phyloP scores from a whole-genome alignment of 2,329 filamentous ascomycete genomes.

The Alternaria novae-zelandiae region DNA sequence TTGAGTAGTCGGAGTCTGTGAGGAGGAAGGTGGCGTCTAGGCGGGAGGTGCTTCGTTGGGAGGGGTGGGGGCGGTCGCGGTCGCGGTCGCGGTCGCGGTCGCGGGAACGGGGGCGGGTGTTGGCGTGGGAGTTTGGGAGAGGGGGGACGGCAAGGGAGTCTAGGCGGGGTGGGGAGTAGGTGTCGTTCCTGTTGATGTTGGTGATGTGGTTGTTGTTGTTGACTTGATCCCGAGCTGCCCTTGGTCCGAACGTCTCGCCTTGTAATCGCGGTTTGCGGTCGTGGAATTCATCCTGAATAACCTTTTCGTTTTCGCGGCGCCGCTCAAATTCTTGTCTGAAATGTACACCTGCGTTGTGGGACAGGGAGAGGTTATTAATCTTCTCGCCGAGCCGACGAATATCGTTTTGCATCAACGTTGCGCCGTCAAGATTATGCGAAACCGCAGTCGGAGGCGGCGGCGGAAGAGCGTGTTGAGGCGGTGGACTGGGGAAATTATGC shows the following conservation, averaged over 20 bases:
- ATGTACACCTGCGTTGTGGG: slow-evolving; percentile 10
- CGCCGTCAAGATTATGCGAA: slow-evolving; percentile 23
- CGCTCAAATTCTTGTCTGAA: slow-evolving; percentile 26
- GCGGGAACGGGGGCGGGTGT: slow-evolving; percentile 9
- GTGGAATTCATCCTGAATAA: slow-evolving; percentile 34
- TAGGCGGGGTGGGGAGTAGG: background rate
- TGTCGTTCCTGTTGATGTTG: background rate
- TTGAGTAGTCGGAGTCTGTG: slow-evolving; percentile 9
- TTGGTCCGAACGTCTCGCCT: slow-evolving; percentile 7
- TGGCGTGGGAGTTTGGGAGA: slow-evolving; percentile 1
- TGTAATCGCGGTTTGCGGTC: slow-evolving; percentile 19
- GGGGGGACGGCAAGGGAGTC: background rate
- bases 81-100: no score
- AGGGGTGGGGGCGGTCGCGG: background rate
- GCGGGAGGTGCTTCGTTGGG: slow-evolving; percentile 3
- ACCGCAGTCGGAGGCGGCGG: slow-evolving; percentile 4
- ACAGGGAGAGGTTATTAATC: slow-evolving; percentile 35
- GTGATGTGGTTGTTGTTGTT: background rate
- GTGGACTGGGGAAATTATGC: slow-evolving; percentile 6
- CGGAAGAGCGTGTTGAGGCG: slow-evolving; percentile 17
- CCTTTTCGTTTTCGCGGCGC: slow-evolving; percentile 37
- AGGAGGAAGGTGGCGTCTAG: slow-evolving; percentile 6
- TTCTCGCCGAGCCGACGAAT: slow-evolving; percentile 42
- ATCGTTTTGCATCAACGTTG: slow-evolving; percentile 34
- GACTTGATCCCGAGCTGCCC: background rate